These are phyloP conservation scores for Dicorynia guianensis DNA, from an alignment of 306 rosid genomes.

Conservation along the genomic window DNA sequence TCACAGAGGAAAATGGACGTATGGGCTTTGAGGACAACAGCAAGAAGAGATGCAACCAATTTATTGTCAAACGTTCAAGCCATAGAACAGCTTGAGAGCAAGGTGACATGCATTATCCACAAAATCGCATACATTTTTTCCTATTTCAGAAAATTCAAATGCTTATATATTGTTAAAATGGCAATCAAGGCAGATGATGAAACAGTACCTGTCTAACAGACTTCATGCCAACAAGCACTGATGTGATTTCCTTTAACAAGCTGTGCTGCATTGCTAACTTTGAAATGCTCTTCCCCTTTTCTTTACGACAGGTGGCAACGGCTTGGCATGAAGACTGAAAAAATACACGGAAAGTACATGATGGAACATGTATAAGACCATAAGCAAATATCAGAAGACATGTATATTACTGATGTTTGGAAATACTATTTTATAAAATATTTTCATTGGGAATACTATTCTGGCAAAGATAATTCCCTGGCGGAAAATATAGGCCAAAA, in stretches of 20 bases:
- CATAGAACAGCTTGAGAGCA: constrained; percentile 26
- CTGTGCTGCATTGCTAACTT: constrained; percentile 95
- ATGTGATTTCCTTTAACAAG: constrained; percentile 82
- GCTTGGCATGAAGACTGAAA: constrained; percentile 82
- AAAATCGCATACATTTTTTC: background rate
- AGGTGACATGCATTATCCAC: constrained; percentile 33
- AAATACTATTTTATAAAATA: background rate
- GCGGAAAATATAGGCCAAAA: constrained; percentile 8
- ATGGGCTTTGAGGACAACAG: constrained; percentile 5
- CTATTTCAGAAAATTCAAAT: constrained; percentile 1
- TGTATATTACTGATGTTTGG: constrained; percentile 16
- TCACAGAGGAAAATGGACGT: constrained; percentile 20
- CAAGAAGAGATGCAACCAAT: constrained; percentile 16
- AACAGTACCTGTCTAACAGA: constrained; percentile 75
- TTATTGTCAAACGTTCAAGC: constrained; percentile 18
- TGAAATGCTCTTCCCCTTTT: constrained; percentile 80
- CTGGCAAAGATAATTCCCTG: constrained; percentile 6
- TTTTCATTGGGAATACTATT: too few species aligned
- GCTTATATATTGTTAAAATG: constrained; percentile 30
- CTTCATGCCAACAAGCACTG: constrained; percentile 93
- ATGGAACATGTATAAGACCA: too few species aligned
- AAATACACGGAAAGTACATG: constrained; percentile 16
- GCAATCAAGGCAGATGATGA: constrained; percentile 34
- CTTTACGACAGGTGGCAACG: constrained; percentile 71
- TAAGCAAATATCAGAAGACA: constrained; percentile 8